A percentile compares a stretch with the other conserved stretches of the same genome.
These are phyloP conservation scores for Akanthomyces uredinophilus DNA, from an alignment of 2,329 filamentous ascomycete species.

Conservation along the genomic window DNA sequence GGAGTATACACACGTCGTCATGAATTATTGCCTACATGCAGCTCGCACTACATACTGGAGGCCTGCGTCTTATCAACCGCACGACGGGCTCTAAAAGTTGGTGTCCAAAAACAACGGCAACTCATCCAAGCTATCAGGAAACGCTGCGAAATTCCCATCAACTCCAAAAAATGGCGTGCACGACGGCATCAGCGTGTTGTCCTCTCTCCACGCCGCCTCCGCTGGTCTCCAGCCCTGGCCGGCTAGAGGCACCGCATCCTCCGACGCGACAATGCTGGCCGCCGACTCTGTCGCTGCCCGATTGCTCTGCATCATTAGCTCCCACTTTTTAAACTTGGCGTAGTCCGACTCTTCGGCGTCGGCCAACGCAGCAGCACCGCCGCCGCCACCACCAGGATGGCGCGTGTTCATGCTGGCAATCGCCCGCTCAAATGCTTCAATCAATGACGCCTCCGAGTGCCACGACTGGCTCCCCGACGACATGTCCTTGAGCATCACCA, in stretches of 20 bases:
- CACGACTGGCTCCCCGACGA: constrained; percentile 47
- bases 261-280: not conserved
- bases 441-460: constrained; percentile 47
- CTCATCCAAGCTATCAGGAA: constrained; percentile 35
- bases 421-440: constrained; percentile 47
- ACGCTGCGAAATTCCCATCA: constrained; percentile 32
- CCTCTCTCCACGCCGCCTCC: constrained; percentile 18
- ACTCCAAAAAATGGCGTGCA: constrained; percentile 32
- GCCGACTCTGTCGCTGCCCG: constrained; percentile 22
- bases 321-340: constrained; percentile 47
- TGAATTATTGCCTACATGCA: too few species aligned
- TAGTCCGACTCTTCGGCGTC: constrained; percentile 40
- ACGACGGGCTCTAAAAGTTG: not conserved
- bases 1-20: too few species aligned
- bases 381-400: constrained; percentile 26
- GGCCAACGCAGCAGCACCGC: constrained; percentile 9
- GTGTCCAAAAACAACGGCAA: constrained; percentile 28
- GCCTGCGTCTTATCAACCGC: not conserved
- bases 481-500: constrained; percentile 48
- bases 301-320: constrained; percentile 43
- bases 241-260: not conserved
- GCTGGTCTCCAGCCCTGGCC: not conserved
- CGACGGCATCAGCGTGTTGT: constrained; percentile 16
- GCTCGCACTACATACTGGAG: too few species aligned
- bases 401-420: constrained; percentile 41